Evolutionary conservation across 164 flowering plant genomes (phyloP).

Genomic region (Kalanchoe fedtschenkoi): DNA sequence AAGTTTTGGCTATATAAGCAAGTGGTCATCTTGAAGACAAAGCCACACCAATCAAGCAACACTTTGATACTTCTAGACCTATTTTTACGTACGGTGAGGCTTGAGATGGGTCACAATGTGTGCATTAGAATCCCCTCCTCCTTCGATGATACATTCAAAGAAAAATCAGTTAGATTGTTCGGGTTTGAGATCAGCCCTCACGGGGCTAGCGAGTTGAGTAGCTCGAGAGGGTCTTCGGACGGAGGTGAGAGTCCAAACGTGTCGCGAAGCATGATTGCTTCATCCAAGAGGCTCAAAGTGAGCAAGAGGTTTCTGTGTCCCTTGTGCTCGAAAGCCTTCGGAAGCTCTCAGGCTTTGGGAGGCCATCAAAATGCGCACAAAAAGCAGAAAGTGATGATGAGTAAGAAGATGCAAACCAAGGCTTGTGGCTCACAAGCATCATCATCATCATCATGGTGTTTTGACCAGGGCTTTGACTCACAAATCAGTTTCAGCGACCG

Average conservation of each 20-base stretch:
- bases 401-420: background rate
- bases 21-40: background rate
- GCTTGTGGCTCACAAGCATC: too few relatives aligned
- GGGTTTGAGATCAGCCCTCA: background rate
- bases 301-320: background rate
- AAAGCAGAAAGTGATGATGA: background rate
- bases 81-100: too few relatives aligned
- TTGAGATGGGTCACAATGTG: background rate
- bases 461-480: background rate
- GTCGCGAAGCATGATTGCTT: background rate
- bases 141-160: background rate
- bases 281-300: background rate
- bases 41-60: background rate
- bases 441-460: background rate
- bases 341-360: constrained; percentile 1
- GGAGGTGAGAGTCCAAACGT: background rate
- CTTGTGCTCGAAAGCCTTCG: background rate
- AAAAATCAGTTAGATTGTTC: constrained; percentile 1
- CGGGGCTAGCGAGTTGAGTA: background rate
- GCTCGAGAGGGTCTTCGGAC: background rate
- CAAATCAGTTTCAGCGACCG: background rate
- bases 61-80: background rate
- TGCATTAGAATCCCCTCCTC: background rate
- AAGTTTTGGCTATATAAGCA: background rate
- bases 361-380: constrained; percentile 5